Evolutionary conservation across 345 rosid genomes (phyloP), one percentile per base, ranked within the genome.

Genomic region (Fremontodendron californicum): DNA sequence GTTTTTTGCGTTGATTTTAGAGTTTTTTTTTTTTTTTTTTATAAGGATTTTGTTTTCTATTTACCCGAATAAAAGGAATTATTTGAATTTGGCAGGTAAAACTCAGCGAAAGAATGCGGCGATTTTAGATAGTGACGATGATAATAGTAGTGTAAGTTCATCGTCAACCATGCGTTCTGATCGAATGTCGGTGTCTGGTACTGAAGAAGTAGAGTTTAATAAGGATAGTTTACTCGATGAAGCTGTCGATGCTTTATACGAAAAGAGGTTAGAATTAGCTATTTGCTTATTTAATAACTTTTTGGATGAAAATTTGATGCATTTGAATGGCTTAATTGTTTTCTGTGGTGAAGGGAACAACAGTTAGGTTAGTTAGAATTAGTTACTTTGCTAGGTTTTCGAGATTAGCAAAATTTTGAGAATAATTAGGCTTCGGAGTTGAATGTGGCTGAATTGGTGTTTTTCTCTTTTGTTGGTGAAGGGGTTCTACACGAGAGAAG

Each of bases 401-500:
- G 23, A 16, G 23, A 69, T 45, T 15, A 3, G 58, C 40, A 46
- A 27, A 46, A 48, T 16, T 27, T 33, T 31, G 60, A 71, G 74
- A 9, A 8, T 19, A 18, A 33, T 62, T 35, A 18, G 46, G 42
- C 40, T 75, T 45, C 40, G 1, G 58, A 4, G 42, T 52, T 73
- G 23, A 75, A 19, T 46, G 77, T 27, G 4, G 40, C 42, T 43
- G 61, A 79, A 61, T 46, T 73, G 69, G 49, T 76, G 23, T 80
- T 58, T 61, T 63, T 57, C 29, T 63, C 0, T 51, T 77, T 75
- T 78, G 21, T 71, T 77, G 75, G 23, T 84, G 46, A 39, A 96
- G 99, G 92, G 89, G 92, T 79, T 79, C 97, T 15, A 96, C 94
- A 0, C 87, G 97, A 82, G 99, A 93, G 88, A 90, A 83, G 75